Percentiles rank a stretch among this genome's conserved stretches.
Conservation (phyloP, 2,329 filamentous ascomycete genomes). For the Elsinoe batatas region DNA sequence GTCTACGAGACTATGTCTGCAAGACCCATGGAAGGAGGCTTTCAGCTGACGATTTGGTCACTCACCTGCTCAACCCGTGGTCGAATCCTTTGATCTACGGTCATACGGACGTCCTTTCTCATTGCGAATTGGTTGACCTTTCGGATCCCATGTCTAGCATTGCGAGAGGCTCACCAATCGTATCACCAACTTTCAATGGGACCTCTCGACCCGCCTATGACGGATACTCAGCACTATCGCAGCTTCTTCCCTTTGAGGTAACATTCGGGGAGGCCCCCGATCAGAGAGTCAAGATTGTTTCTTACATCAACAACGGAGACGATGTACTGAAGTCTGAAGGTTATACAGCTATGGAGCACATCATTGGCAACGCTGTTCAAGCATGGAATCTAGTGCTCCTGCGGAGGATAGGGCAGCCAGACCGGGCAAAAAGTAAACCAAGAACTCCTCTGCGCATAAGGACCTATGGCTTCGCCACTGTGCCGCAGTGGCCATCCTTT, state of each 20-base stretch:
- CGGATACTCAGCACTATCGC: constrained; percentile 9
- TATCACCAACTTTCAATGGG: too few relatives aligned
- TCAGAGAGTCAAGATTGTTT: constrained; percentile 11
- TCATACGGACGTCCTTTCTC: too few relatives aligned
- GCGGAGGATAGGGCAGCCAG: background rate
- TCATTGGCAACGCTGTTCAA: constrained; percentile 11
- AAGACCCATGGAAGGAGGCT: too few relatives aligned
- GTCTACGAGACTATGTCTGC: background rate
- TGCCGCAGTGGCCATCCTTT: background rate
- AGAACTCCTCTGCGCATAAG: constrained; percentile 1
- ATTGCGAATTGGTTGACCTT: too few relatives aligned
- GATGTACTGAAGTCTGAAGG: background rate
- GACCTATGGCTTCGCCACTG: background rate
- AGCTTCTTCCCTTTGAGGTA: constrained; percentile 15
- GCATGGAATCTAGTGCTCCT: constrained; percentile 16
- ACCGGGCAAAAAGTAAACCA: background rate
- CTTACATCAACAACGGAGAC: constrained; percentile 16
- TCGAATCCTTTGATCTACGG: too few relatives aligned
- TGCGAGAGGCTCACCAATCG: too few relatives aligned
- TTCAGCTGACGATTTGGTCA: too few relatives aligned
- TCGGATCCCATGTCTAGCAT: too few relatives aligned
- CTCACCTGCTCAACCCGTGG: too few relatives aligned
- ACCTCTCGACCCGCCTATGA: too few relatives aligned
- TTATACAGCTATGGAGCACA: constrained; percentile 14
- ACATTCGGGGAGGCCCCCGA: background rate